Percentiles rank a stretch among this genome's conserved stretches.
These are phyloP conservation scores for Hypoxylon perforatum DNA, from an alignment of 495 filamentous ascomycete species.

Conservation along the genomic window DNA sequence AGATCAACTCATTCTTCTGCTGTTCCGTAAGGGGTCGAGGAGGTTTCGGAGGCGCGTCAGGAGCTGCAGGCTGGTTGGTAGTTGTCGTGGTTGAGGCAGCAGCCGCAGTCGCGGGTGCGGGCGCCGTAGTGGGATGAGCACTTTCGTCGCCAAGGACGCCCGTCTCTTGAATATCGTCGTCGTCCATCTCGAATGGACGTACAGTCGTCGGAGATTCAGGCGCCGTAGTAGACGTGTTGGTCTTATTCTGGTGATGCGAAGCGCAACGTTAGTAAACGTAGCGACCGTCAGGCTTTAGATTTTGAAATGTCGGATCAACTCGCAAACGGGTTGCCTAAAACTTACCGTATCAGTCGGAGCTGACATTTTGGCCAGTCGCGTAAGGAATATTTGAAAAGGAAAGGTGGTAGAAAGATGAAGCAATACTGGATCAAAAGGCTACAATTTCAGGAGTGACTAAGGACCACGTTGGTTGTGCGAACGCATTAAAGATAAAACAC, in stretches of 20 bases:
- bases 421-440: slow-evolving; percentile 5
- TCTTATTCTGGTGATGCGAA: slow-evolving; percentile 40
- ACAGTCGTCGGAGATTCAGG: slow-evolving; percentile 89
- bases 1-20: slow-evolving; percentile 85
- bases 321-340: slow-evolving; percentile 29
- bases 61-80: slow-evolving; percentile 46
- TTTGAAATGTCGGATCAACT: slow-evolving; percentile 20
- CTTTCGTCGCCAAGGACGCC: slow-evolving; percentile 56
- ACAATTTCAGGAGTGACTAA: slow-evolving; percentile 7
- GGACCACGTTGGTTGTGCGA: slow-evolving; percentile 12
- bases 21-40: slow-evolving; percentile 84
- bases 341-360: slow-evolving; percentile 55
- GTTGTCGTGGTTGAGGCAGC: slow-evolving; percentile 46
- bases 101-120: slow-evolving; percentile 47
- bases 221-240: slow-evolving; percentile 47
- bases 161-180: slow-evolving; percentile 79
- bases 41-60: slow-evolving; percentile 80
- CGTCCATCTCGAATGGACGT: slow-evolving; percentile 84
- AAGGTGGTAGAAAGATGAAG: slow-evolving; percentile 1
- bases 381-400: not conserved
- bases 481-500: slow-evolving; percentile 23
- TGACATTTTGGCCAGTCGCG: slow-evolving; percentile 49
- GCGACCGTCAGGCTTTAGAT: not conserved
- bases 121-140: slow-evolving; percentile 41
- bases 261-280: slow-evolving; percentile 12